These are phyloP conservation scores for Lachancea meyersii DNA, from an alignment of 805 yeast genomes.

Conservation along the genomic window DNA sequence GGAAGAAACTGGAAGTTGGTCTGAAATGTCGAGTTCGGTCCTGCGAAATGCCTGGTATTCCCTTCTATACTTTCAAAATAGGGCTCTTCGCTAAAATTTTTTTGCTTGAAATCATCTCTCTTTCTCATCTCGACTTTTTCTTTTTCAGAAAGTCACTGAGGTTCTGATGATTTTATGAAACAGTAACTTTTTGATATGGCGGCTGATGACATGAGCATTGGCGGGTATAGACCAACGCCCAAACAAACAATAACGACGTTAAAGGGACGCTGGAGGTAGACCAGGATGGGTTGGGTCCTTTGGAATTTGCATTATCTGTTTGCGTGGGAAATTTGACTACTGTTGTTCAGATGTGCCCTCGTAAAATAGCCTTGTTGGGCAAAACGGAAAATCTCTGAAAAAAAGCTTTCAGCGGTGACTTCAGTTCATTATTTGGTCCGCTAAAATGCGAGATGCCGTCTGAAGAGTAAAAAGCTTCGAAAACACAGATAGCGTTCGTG, in stretches of 20 bases:
- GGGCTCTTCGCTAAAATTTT: constrained; percentile 11
- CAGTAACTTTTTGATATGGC: background rate
- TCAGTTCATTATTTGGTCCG: too few species aligned
- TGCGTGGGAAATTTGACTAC: too few species aligned
- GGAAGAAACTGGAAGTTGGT: background rate
- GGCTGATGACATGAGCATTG: background rate
- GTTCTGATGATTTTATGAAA: background rate
- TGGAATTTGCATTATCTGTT: too few species aligned
- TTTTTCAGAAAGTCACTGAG: constrained; percentile 1
- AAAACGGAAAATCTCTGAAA: too few species aligned
- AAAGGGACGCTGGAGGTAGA: background rate
- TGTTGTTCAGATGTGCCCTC: too few species aligned
- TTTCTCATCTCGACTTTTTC: constrained; percentile 8
- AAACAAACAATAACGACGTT: background rate
- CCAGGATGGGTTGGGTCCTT: too few species aligned
- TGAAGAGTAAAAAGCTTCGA: too few species aligned
- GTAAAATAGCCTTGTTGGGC: too few species aligned
- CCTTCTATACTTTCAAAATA: constrained; percentile 2
- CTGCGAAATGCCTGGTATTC: background rate
- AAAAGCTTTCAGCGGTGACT: too few species aligned
- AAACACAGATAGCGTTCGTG: too few species aligned
- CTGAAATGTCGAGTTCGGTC: background rate
- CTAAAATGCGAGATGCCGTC: too few species aligned
- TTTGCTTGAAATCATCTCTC: constrained; percentile 8
- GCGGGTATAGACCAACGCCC: background rate